Base-by-base conservation (phyloP, 2,329 filamentous ascomycete species). In the Diaporthe sp. region DNA sequence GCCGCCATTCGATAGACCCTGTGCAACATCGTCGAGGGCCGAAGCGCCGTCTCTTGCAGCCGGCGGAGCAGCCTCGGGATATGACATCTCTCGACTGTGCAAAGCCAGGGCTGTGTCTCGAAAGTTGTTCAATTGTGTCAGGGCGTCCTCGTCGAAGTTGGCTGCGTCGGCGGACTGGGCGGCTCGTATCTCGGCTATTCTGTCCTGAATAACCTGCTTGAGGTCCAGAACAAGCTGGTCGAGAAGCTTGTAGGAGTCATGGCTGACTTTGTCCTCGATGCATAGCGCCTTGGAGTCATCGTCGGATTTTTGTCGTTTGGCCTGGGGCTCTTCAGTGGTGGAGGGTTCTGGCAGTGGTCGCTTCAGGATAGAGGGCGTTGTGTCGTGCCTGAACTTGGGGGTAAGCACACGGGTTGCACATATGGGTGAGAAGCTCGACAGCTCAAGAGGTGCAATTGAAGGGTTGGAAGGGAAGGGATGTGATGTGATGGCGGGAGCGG, bases 141-240 rank as follows among this genome's bases (percentile, higher is more conserved):
- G 83, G 63, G 84, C 81, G 44, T 84, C 81, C 3, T 85, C 83
- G 42, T 82, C 82, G 7, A 79, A 77, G 10, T 77, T 79, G 34
- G 76, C 75, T 55, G 81, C 78, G 60, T 82, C 80, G 31, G 78
- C 77, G 22, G 77, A 76, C 63, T 83, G 82, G 6, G 83, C 80
- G 37, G 84, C 78, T 75, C 87, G 84, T 39, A 91, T 82, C 63
- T 90, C 87, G 42, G 85, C 85, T 60, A 90, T 79, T 49, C 88
- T 86, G 20, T 79, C 76, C 42, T 80, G 78, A 4, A 80, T 79
- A 9, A 77, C 78, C 17, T 78, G 72, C 39, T 82, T 85, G 57
- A 93, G 82, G 77, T 93, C 92, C 71, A 87, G 83, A 22, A 94
- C 89, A 57, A 94, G 86, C 77, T 94, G 91, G 39, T 94, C 92